Evolutionary conservation across 345 rosid genomes (phyloP), one percentile per base, ranked within the genome.

Genomic region (Sapria himalayana): DNA sequence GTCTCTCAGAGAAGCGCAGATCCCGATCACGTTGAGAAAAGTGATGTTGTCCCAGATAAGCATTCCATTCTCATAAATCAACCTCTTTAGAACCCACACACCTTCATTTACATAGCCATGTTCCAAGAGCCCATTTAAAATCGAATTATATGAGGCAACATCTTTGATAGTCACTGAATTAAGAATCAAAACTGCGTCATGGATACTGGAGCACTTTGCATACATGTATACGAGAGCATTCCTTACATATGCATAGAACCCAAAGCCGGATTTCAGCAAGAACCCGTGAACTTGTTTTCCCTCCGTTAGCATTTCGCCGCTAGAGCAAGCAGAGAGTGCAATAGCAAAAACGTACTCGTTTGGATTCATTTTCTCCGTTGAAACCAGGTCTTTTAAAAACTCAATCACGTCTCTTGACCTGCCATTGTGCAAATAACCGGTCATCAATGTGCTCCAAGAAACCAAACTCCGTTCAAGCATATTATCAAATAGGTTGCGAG

Each of bases 391-490:
- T 59, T 65, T 73, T 25, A 81, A 67, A 45, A 85, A 37, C 3
- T 48, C 51, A 15, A 80, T 45, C 13, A 71, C 93, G 51, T 85
- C 63, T 22, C 37, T 29, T 2, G 61, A 39, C 49, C 49, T 29
- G 41, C 78, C 82, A 25, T 29, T 40, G 40, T 64, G 76, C 33
- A 73, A 57, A 53, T 77, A 77, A 47, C 92, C 85, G 0, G 57
- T 43, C 96, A 85, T 85, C 49, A 85, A 37, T 8, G 96, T 45
- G 38, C 69, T 38, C 69, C 76, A 85, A 52, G 96, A 77, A 24
- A 80, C 78, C 22, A 62, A 76, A 25, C 69, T 74, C 37, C 82
- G 68, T 0, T 52, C 46, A 15, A 29, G 68, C 81, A 76, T 70
- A 24, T 22, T 22, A 48, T 74, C 93, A 49, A 85, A 80, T 73